phyloP scores from a whole-genome alignment of 1,139 yeast genomes.

The Geotrichum siamense region DNA sequence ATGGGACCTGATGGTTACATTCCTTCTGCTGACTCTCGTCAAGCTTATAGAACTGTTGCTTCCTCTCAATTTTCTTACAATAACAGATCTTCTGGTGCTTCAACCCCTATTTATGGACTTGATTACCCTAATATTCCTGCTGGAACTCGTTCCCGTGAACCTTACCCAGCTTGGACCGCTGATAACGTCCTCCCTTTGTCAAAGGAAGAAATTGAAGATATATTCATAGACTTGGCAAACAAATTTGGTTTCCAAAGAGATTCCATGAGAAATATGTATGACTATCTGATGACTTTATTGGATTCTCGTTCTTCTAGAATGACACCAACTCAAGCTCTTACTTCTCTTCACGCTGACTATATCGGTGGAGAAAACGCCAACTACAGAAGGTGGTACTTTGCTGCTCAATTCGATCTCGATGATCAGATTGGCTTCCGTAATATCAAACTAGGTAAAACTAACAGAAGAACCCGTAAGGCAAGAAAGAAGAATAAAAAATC shows the following conservation, averaged over 20 bases:
- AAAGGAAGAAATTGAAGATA: conserved; percentile 85
- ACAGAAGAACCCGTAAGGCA: conserved; percentile 47
- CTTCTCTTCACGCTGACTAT: conserved; percentile 92
- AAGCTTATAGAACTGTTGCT: conserved; percentile 25
- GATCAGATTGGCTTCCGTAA: conserved; percentile 72
- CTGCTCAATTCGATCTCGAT: conserved; percentile 82
- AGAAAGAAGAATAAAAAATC: conserved; percentile 56
- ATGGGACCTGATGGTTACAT: conserved; percentile 27
- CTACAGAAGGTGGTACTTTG: conserved; percentile 93
- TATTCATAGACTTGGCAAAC: conserved; percentile 81
- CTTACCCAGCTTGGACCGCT: conserved; percentile 95
- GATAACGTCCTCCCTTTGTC: conserved; percentile 81
- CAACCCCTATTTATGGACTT: conserved; percentile 91
- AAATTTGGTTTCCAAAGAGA: conserved; percentile 97
- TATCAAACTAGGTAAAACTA: conserved; percentile 70
- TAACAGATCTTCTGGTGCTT: conserved; percentile 87
- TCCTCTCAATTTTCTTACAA: conserved; percentile 48
- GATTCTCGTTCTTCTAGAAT: conserved; percentile 95
- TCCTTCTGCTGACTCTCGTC: conserved; percentile 18
- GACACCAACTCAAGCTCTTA: conserved; percentile 92
- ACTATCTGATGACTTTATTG: conserved; percentile 85
- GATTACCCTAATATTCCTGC: conserved; percentile 58
- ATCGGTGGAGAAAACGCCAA: conserved; percentile 92
- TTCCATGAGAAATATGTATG: conserved; percentile 95
- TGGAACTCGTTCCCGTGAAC: conserved; percentile 47